Evolutionary conservation across 2,329 filamentous ascomycete species (phyloP).

Genomic region (Dactylellina haptotyla): DNA sequence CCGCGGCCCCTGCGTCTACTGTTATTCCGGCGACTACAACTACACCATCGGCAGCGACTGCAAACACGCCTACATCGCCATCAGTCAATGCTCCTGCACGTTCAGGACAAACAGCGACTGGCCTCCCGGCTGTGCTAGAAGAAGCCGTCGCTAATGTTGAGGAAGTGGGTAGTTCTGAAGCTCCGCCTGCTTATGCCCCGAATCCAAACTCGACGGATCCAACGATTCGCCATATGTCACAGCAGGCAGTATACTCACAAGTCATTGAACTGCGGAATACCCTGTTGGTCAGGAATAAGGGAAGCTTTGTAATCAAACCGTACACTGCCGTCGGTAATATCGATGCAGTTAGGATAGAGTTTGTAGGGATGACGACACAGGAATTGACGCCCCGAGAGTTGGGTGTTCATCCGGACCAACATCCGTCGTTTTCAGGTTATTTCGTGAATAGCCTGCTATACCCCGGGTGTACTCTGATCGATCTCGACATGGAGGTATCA

Average conservation of each 20-base stretch:
- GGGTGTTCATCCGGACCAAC: constrained; percentile 45
- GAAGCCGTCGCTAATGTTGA: constrained; percentile 52
- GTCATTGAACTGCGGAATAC: constrained; percentile 49
- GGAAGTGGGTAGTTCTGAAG: constrained; percentile 36
- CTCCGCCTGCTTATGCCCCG: constrained; percentile 44
- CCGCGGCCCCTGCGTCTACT: not conserved
- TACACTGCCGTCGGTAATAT: constrained; percentile 49
- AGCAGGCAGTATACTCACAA: constrained; percentile 45
- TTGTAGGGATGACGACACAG: constrained; percentile 49
- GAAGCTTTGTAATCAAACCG: constrained; percentile 51
- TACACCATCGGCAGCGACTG: not conserved
- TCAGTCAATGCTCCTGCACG: constrained; percentile 32
- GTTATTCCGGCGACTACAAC: constrained; percentile 4
- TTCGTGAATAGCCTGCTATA: constrained; percentile 49
- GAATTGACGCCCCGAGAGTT: constrained; percentile 39
- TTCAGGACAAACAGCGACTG: constrained; percentile 28
- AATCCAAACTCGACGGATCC: constrained; percentile 48
- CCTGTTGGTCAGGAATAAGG: constrained; percentile 38
- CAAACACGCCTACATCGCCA: constrained; percentile 36
- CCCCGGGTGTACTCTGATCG: constrained; percentile 42
- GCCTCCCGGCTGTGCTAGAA: constrained; percentile 39
- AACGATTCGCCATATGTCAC: constrained; percentile 45
- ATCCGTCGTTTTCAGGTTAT: constrained; percentile 47
- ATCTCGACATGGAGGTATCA: constrained; percentile 50
- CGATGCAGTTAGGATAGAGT: constrained; percentile 42